Evolutionary conservation across 2,329 filamentous ascomycete genomes (phyloP), one percentile per base, ranked within the genome.

Genomic region (Neofusicoccum laricinum): DNA sequence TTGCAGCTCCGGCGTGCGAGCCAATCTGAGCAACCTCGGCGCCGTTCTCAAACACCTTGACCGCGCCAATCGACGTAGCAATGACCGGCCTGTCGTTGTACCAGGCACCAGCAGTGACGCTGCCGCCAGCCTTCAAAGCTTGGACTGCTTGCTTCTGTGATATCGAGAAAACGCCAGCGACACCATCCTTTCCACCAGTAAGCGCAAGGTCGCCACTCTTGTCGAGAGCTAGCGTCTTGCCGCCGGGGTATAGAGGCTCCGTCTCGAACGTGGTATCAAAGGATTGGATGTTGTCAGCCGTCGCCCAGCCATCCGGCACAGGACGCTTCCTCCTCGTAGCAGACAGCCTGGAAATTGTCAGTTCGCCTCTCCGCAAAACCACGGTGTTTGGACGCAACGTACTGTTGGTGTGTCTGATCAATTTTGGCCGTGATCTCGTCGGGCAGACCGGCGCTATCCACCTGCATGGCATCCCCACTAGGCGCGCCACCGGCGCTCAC

Each of bases 291-390:
- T 86, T 84, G 61, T 96, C 91, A 49, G 85, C 78, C 5, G 90
- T 92, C 3, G 88, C 90, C 94, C 95, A 98, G 63, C 86, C 91
- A 66, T 91, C 86, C 34, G 95, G 94, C 40, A 96, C 82, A 7
- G 92, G 86, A 66, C 95, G 90, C 85, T 96, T 97, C 80, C 94
- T 91, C 73, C 95, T 91, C 53, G 90, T 90, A 75, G 92, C 92
- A 65, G 91, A 95, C 65, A 98, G 84, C 71, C 92, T 96, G 65
- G 70, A 67, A 67, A 4, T 69, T 25, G 66, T 76, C 68, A 77
- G 73, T 5, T 36, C 58, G 65, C 50, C n/a, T 45, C 30, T 48
- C 38, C 25, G 25, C 25, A 30, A 5, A 8, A 45, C 41, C 15
- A 21, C 10, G 21, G 4, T 2, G 15, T 36, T 21, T 12, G 14